Conservation (phyloP, 2,329 filamentous ascomycete species). For the Trichophyton schoenleinii region DNA sequence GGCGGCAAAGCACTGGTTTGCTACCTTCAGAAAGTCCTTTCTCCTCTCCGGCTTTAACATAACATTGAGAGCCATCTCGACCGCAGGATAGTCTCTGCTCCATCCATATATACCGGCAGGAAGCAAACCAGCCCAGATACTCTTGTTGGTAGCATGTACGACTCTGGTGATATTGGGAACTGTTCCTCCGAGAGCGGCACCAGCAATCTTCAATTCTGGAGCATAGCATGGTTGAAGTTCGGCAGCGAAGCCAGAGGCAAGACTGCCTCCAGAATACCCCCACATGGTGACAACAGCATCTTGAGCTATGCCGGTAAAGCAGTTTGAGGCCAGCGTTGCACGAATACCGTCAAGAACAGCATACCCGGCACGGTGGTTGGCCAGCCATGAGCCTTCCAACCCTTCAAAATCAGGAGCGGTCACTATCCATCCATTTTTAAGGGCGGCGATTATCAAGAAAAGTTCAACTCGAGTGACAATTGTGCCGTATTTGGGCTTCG, state of each 20-base stretch:
- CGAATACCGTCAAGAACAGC: slow-evolving; percentile 35
- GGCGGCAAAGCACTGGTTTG: slow-evolving; percentile 15
- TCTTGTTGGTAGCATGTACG: slow-evolving; percentile 24
- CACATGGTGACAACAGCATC: slow-evolving; percentile 34
- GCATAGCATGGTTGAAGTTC: slow-evolving; percentile 41
- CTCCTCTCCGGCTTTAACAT: slow-evolving; percentile 13
- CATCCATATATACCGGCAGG: slow-evolving; percentile 21
- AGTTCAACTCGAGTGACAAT: slow-evolving; percentile 25
- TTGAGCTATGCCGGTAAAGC: slow-evolving; percentile 21
- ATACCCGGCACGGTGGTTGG: slow-evolving; percentile 33
- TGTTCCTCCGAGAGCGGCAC: slow-evolving; percentile 40
- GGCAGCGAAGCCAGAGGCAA: slow-evolving; percentile 40
- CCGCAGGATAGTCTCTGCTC: slow-evolving; percentile 18
- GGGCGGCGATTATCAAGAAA: slow-evolving; percentile 24
- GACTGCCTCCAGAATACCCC: slow-evolving; percentile 45
- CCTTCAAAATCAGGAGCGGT: slow-evolving; percentile 38
- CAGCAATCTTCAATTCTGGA: slow-evolving; percentile 38
- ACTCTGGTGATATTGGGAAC: slow-evolving; percentile 32
- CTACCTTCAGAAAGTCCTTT: slow-evolving; percentile 16
- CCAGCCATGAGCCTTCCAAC: slow-evolving; percentile 32
- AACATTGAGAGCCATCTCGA: slow-evolving; percentile 12
- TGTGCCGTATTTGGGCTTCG: slow-evolving; percentile 24
- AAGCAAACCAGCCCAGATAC: slow-evolving; percentile 25
- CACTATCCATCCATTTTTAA: slow-evolving; percentile 37
- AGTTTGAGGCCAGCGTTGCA: slow-evolving; percentile 24